A percentile compares a stretch with the other conserved stretches of the same genome.
These are phyloP conservation scores for Amanita thiersii DNA, from an alignment of 768 basidiomycete genomes.

Conservation along the genomic window DNA sequence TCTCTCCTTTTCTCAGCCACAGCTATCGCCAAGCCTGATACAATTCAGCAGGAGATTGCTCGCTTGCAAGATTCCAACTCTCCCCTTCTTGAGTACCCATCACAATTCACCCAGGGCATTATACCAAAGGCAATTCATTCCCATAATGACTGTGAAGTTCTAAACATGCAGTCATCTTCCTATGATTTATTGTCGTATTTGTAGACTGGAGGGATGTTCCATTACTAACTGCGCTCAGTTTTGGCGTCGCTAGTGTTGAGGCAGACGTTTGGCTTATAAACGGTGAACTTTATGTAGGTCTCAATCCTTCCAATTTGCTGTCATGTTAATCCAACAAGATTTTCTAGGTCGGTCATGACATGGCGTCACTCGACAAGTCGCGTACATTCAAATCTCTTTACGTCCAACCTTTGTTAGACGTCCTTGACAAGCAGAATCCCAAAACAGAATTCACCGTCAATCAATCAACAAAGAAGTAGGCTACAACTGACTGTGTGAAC, in stretches of 20 bases:
- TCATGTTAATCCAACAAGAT: not conserved
- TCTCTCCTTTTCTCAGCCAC: too few species aligned
- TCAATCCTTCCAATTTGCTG: not conserved
- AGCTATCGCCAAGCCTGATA: too few species aligned
- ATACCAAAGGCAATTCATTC: conserved; percentile 44
- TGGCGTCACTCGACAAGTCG: conserved; percentile 28
- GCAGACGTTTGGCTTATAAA: conserved; percentile 44
- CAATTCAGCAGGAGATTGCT: too few species aligned
- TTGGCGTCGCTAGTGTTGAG: conserved; percentile 43
- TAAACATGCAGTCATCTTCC: not conserved
- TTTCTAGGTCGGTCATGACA: conserved; percentile 37
- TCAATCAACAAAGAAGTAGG: conserved; percentile 32
- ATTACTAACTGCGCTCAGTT: conserved; percentile 36
- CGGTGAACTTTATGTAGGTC: conserved; percentile 33
- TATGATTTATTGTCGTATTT: conserved; percentile 3
- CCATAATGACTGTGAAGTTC: conserved; percentile 41
- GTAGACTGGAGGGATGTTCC: conserved; percentile 48
- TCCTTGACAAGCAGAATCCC: conserved; percentile 34
- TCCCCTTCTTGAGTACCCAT: conserved; percentile 32
- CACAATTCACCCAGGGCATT: conserved; percentile 38
- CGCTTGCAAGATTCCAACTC: conserved; percentile 27
- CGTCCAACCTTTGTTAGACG: conserved; percentile 34
- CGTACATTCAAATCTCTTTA: conserved; percentile 42
- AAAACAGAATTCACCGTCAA: conserved; percentile 30
- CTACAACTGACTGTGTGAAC: not conserved